Base-by-base conservation (phyloP, 805 yeast genomes). In the Metschnikowia lunata region DNA sequence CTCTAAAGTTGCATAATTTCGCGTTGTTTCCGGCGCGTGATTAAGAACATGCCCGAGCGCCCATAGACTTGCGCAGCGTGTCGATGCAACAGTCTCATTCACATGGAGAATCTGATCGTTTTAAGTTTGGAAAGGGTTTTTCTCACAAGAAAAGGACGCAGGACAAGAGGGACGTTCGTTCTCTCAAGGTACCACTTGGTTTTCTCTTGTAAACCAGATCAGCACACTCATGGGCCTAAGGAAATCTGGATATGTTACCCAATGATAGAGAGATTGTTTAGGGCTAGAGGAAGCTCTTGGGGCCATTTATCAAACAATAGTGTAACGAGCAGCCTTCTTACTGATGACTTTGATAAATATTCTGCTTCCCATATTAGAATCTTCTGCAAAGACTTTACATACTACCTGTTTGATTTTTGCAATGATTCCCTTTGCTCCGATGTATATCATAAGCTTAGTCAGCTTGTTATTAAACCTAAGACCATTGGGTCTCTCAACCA, bases 181-280 rank as follows among this genome's bases (percentile, higher is more conserved):
- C 55, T 71, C 30, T 63, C 72, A 3, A 58, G 63, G 2, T 59
- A 52, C 46, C 76, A 71, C 50, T 59, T 70, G 45, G 72, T 71
- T 8, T 71, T 71, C 50, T 61, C 66, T 30, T 71, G 67, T 45
- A 29, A 33, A 3, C 46, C 38, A 13, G 47, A 38, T 18, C 35
- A 36, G 14, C 12, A 34, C 15, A 38, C 36, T 33, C 42, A 40
- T 47, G 46, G 46, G 51, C 57, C 70, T 8, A 69, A 80, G 45
- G 98, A 93, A 61, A 78, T 88, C 28, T 93, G 98, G 99, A 75
- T 88, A 28, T 85, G 95, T 47, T 91, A 88, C 62, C 97, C 97
- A 1, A 78, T 89, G 50, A 81, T 90, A 29, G 83, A 79, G 38
- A 72, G 71, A 37, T 79, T 84, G 1, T 76, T 76, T 52, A 74